Conservation (phyloP, 306 rosid species). For the Macrotyloma uniflorum region DNA sequence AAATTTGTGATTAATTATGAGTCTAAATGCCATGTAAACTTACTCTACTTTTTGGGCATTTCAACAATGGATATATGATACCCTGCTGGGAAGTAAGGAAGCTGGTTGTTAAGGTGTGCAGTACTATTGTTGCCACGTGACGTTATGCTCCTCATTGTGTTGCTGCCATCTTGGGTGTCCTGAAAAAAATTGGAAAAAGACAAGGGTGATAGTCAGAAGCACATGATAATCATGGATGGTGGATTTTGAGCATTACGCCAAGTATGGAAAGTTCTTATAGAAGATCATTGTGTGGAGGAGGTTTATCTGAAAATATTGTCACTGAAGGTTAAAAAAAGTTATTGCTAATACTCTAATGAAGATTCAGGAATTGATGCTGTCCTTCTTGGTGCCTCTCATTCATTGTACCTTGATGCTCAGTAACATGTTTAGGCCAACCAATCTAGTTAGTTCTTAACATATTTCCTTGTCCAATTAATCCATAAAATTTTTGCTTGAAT, state of each 20-base stretch:
- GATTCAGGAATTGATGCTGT: not conserved
- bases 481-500: not conserved
- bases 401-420: not conserved
- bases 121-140: not conserved
- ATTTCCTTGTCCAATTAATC: not conserved
- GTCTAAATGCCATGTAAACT: not conserved
- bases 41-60: not conserved
- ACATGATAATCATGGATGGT: not conserved
- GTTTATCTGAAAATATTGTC: not conserved
- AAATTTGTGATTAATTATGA: not conserved
- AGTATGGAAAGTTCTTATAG: not conserved
- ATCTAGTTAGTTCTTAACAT: not conserved
- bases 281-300: not conserved
- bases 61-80: not conserved
- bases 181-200: not conserved
- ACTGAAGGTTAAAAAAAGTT: not conserved
- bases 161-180: not conserved
- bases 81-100: not conserved
- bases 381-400: not conserved
- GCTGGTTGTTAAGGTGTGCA: not conserved
- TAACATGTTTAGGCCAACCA: not conserved
- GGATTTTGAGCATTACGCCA: not conserved
- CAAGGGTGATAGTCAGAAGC: not conserved
- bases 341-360: not conserved
- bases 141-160: not conserved